Evolutionary conservation across 1,284 basidiomycete genomes (phyloP).

Genomic region (Rhodotorula sp.): DNA sequence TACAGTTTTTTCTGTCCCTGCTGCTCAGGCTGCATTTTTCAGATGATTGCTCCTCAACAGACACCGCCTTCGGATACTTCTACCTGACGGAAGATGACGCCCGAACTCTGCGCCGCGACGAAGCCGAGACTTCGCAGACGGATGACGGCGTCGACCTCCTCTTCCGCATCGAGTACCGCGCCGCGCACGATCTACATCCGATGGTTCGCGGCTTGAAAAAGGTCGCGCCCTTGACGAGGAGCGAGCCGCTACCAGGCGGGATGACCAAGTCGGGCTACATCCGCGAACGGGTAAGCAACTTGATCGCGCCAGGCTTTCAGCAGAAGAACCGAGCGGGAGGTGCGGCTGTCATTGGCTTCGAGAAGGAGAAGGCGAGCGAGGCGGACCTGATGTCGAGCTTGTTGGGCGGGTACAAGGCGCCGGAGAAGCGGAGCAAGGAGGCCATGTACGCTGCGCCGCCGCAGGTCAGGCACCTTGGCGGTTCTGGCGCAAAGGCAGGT

Average conservation of each 20-base stretch:
- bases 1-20: background rate
- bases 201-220: constrained; percentile 19
- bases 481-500: background rate
- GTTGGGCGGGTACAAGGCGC: constrained; percentile 21
- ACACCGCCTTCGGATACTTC: constrained; percentile 27
- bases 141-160: constrained; percentile 1
- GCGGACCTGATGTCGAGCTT: constrained; percentile 13
- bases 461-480: constrained; percentile 11
- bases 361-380: background rate
- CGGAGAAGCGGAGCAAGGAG: constrained; percentile 16
- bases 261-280: constrained; percentile 35
- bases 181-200: constrained; percentile 31
- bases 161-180: constrained; percentile 40
- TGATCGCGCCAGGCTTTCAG: constrained; percentile 25
- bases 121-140: constrained; percentile 28
- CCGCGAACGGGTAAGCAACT: constrained; percentile 19
- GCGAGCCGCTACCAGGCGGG: constrained; percentile 5
- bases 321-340: background rate
- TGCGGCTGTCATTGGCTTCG: background rate
- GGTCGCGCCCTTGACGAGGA: background rate
- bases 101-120: constrained; percentile 8
- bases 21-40: background rate
- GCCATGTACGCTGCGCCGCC: constrained; percentile 31
- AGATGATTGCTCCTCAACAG: background rate
- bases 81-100: constrained; percentile 25